Base-by-base conservation (phyloP, 345 rosid species). In the Lumnitzera racemosa region DNA sequence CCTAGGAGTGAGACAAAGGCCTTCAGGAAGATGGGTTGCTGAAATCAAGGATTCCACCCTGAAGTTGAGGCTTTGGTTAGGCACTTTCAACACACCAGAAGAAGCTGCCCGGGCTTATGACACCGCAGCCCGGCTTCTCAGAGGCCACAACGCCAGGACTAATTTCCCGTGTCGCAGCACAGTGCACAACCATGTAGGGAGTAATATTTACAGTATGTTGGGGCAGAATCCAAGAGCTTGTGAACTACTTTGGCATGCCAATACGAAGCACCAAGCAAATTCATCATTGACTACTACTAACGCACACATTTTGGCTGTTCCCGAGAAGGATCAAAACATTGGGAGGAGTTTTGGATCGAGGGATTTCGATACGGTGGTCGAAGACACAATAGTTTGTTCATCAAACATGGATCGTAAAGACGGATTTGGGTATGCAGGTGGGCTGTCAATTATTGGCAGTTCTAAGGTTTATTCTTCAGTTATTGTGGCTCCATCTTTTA, bases 391-490 rank as follows among this genome's bases (percentile, higher is more conserved):
- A 63, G 61, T 73, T 55, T 79, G 80, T 64, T 67, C 74, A 62
- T 56, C 78, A 13, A 15, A 46, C 16, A 46, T 59, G 27, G 29
- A 36, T 47, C 6, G 49, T 53, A 12, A 15, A 2, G 59, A 64
- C 12, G 31, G 46, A 56, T 27, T 25, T 9, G 23, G 61, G 46
- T 49, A 46, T 31, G 4, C 41, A 47, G 41, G 13, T 13, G 65
- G 73, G 53, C 31, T 63, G 14, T 70, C 83, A 20, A 20, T 1
- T 5, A 61, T 69, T 61, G 80, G 81, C 0, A 71, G 72, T 64
- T 77, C 80, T 29, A 82, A 73, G 74, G 87, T 82, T 58, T 82
- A 80, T 71, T 82, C 87, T 67, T 82, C 82, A 56, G 84, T 82
- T 47, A 46, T 75, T 31, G 79, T 80, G 46, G 79, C 84, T 55